A percentile compares a stretch with the other conserved stretches of the same genome.
Evolutionary conservation across 257 asterid genomes (phyloP).

Genomic region (Fraxinus quadrangulata): DNA sequence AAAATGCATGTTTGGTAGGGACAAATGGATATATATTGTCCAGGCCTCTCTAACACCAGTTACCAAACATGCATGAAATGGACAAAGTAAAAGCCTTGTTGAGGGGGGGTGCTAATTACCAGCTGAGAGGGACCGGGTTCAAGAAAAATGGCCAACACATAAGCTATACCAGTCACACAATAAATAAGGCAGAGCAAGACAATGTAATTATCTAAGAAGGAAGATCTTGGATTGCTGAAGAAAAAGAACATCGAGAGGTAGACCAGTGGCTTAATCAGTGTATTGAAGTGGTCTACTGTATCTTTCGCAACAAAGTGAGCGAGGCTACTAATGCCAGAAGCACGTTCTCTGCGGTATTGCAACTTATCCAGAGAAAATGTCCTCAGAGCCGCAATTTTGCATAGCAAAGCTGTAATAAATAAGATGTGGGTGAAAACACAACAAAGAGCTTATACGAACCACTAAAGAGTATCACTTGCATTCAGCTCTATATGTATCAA

Average conservation of each 20-base stretch:
- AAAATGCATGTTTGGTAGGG: constrained; percentile 1
- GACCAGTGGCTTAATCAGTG: constrained; percentile 67
- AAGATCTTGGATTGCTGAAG: constrained; percentile 73
- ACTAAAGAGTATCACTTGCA: not conserved
- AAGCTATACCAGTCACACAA: constrained; percentile 75
- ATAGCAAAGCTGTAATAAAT: constrained; percentile 49
- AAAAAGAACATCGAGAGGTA: constrained; percentile 69
- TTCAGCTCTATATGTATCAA: constrained; percentile 4
- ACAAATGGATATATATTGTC: not conserved
- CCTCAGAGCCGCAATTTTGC: constrained; percentile 72
- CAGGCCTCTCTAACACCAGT: not conserved
- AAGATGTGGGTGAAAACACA: not conserved
- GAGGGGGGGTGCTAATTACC: constrained; percentile 37
- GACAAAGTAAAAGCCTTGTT: constrained; percentile 9
- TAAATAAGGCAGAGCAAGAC: constrained; percentile 67
- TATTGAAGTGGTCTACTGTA: constrained; percentile 68
- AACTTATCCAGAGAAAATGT: constrained; percentile 65
- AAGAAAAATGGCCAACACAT: constrained; percentile 63
- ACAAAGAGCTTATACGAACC: not conserved
- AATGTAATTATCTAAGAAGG: constrained; percentile 59
- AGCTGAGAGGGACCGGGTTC: constrained; percentile 82
- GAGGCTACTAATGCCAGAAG: constrained; percentile 73
- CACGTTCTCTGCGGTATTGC: constrained; percentile 65
- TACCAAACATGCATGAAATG: not conserved
- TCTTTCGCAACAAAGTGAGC: constrained; percentile 73